Conservation (phyloP, 306 rosid species). For the Pyrus betulifolia region DNA sequence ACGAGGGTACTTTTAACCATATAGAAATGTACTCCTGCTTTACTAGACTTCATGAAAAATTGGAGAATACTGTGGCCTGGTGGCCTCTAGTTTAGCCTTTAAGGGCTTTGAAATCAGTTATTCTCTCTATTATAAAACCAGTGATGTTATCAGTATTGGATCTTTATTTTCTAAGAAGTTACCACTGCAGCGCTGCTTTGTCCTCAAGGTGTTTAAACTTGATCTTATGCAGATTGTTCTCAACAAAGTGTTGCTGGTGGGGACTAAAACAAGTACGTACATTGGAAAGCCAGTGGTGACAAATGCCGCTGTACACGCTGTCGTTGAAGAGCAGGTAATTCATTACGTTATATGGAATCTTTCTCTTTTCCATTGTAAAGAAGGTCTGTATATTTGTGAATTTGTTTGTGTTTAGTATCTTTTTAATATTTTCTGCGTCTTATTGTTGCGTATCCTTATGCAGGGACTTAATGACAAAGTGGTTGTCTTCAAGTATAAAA, state of each 20-base stretch:
- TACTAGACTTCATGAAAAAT: neutral
- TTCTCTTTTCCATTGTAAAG: neutral
- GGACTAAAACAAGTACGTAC: slow-evolving; percentile 67
- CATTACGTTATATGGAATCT: neutral
- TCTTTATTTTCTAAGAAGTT: neutral
- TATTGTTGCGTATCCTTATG: slow-evolving; percentile 5
- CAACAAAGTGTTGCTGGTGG: slow-evolving; percentile 84
- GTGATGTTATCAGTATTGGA: neutral
- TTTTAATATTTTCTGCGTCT: slow-evolving; percentile 1
- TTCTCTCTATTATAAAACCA: neutral
- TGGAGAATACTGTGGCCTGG: neutral
- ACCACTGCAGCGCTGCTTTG: neutral
- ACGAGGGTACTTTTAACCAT: neutral
- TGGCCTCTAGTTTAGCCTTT: neutral
- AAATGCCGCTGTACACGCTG: slow-evolving; percentile 88
- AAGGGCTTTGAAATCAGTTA: neutral
- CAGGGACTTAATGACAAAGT: slow-evolving; percentile 75
- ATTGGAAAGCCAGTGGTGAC: slow-evolving; percentile 93
- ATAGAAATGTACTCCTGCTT: neutral
- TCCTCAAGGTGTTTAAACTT: slow-evolving; percentile 4
- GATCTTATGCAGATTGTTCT: slow-evolving; percentile 59
- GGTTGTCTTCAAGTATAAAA: slow-evolving; percentile 84
- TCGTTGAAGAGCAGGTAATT: slow-evolving; percentile 91
- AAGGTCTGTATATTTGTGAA: neutral
- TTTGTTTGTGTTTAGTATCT: neutral